Evolutionary conservation across 176 grass and related monocot species (phyloP), one percentile per base, ranked within the genome.

Genomic region (Oryza nivara): DNA sequence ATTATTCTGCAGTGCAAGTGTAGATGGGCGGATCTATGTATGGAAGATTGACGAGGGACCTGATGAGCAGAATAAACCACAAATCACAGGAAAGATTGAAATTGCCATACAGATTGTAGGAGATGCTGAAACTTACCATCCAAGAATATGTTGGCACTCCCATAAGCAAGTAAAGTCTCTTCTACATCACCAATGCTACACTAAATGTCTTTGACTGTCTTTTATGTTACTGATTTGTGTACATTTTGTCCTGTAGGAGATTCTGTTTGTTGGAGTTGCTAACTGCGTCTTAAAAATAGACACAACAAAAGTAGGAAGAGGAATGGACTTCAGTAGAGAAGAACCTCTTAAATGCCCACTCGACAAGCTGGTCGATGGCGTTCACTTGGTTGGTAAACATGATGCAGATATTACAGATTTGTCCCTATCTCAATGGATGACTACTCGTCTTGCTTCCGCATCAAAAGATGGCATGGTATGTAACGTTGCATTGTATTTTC

Each of bases 391-490:
- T 80, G 96, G 96, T 85, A 95, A 98, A 91, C 96, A 98, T 85
- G 91, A 92, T 67, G 93, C 77, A 70, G 89, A 98, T 70, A 51
- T 98, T 36, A 98, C 91, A 35, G 93, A 94, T 83, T 79, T 98
- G 16, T 95, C 96, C 20, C 89, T 98, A 74, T 98, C 93, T 66
- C 96, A 98, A 78, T 98, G 96, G 96, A 98, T 98, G 96, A 93
- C 87, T 58, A 98, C 93, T 2, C 96, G 93, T 54, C 80, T 98
- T 9, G 96, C 89, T 80, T 98, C 96, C 54, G 85, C 93, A 78
- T 98, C 96, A 36, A 95, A 90, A 89, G 93, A 98, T 95, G 96
- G 96, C 85, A 95, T 51, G 91, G 96, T 98, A 87, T 83, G 89
- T 93, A 68, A n/a, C 78, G 68, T 60, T 47, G 47, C 52, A 72